Evolutionary conservation across 2,329 filamentous ascomycete genomes (phyloP).

Genomic region (Pyricularia sp.): DNA sequence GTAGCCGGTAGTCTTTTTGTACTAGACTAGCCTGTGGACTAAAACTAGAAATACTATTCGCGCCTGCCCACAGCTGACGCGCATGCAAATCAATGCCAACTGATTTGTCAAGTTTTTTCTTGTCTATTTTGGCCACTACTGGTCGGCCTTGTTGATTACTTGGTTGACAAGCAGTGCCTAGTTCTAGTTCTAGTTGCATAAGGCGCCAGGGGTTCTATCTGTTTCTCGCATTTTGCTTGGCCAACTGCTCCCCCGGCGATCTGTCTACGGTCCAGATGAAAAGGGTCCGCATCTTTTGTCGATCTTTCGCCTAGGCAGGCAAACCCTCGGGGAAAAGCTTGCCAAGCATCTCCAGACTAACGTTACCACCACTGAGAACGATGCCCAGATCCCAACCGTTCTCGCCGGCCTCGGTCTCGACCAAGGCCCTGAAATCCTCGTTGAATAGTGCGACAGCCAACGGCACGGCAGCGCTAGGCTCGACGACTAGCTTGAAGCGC

Average conservation of each 20-base stretch:
- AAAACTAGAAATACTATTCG: neutral
- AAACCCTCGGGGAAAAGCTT: conserved; percentile 30
- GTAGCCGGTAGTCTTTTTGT: neutral
- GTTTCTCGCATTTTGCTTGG: neutral
- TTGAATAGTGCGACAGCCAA: conserved; percentile 77
- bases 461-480: conserved; percentile 79
- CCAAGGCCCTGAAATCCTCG: conserved; percentile 67
- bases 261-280: neutral
- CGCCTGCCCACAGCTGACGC: too few relatives aligned
- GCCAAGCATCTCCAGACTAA: conserved; percentile 43
- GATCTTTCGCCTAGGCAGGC: neutral
- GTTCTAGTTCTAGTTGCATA: neutral
- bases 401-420: conserved; percentile 60
- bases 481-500: conserved; percentile 81
- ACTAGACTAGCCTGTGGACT: neutral
- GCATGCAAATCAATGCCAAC: neutral
- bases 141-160: neutral
- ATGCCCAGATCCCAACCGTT: conserved; percentile 64
- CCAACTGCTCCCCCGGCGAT: neutral
- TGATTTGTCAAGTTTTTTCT: neutral
- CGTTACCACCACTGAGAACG: conserved; percentile 52
- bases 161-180: neutral
- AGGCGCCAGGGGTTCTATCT: neutral
- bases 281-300: neutral
- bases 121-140: neutral